A percentile compares a stretch with the other conserved stretches of the same genome.
Conservation (phyloP, 202 grass and related monocot species). For the Cymbopogon flexuosus region DNA sequence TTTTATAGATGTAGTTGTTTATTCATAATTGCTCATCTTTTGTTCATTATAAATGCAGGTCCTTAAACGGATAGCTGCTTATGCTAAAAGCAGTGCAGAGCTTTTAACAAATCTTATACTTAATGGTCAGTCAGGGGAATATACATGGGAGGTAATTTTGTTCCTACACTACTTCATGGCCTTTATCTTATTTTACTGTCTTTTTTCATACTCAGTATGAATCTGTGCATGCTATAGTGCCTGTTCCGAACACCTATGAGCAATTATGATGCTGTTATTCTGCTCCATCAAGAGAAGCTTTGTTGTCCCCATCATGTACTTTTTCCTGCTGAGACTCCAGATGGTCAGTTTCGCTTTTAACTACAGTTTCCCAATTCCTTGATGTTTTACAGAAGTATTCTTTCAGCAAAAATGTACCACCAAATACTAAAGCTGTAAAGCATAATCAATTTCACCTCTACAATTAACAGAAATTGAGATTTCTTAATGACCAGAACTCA, state of each 20-base stretch:
- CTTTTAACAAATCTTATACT: slow-evolving; percentile 74
- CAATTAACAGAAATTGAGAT: not conserved
- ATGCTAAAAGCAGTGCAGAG: slow-evolving; percentile 81
- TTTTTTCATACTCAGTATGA: not conserved
- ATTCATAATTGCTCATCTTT: not conserved
- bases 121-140: slow-evolving; percentile 47
- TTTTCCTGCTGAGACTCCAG: slow-evolving; percentile 59
- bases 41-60: slow-evolving; percentile 41
- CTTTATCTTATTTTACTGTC: slow-evolving; percentile 2
- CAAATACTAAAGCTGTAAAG: not conserved
- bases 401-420: not conserved
- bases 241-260: slow-evolving; percentile 72
- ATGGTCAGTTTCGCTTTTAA: slow-evolving; percentile 49
- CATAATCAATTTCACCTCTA: not conserved
- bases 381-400: not conserved
- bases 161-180: not conserved
- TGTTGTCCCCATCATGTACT: slow-evolving; percentile 60
- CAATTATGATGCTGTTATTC: slow-evolving; percentile 88
- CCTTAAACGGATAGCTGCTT: slow-evolving; percentile 74
- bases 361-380: not conserved
- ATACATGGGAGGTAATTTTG: slow-evolving; percentile 80
- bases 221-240: slow-evolving; percentile 40
- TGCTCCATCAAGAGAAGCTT: slow-evolving; percentile 77
- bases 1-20: not conserved
- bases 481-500: slow-evolving; percentile 12